Base-by-base conservation (phyloP, 2,329 filamentous ascomycete genomes). In the Fusarium xyrophilum region DNA sequence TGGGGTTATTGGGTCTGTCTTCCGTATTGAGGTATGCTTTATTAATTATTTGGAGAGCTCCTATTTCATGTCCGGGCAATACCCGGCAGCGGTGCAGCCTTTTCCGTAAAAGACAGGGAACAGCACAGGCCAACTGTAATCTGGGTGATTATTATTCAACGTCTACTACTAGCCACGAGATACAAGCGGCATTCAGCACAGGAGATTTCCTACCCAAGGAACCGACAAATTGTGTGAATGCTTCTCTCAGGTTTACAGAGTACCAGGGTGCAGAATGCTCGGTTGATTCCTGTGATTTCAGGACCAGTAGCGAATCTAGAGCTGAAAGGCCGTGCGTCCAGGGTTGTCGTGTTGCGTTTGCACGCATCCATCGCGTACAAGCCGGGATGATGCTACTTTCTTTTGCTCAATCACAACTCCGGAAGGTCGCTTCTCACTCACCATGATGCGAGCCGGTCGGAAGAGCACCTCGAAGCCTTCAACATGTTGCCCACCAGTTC, bases 331-430 rank as follows among this genome's bases (percentile, higher is more conserved):
- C 52, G 58, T 48, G 50, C 54, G 47, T 54, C 56, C 68, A 71
- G 66, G 65, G 53, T 42, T 56, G 50, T 56, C 42, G 7, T 57
- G 56, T 56, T 51, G 12, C 61, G 53, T 66, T 70, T 61, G 59
- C 60, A 47, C 53, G 17, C 61, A 54, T 60, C 54, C 56, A 70
- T 28, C 57, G 50, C 44, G 56, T 56, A 61, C 52, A 63, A 60
- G 50, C 73, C 54, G 60, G 73, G 73, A 75, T 74, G 67, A 72
- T 68, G 71, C 69, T 68, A 74, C 65, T 71, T 59, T 57, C 42
- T 58, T 63, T 62, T 67, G 60, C 68, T 74, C 74, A 74, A 73
- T 74, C 70, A 71, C 60, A 69, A 61, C 71, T 70, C 64, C 65
- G 50, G 68, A 62, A 70, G 62, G 61, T 55, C 39, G 38, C 62